Conservation (phyloP, 306 rosid genomes). For the Gillenia trifoliata region DNA sequence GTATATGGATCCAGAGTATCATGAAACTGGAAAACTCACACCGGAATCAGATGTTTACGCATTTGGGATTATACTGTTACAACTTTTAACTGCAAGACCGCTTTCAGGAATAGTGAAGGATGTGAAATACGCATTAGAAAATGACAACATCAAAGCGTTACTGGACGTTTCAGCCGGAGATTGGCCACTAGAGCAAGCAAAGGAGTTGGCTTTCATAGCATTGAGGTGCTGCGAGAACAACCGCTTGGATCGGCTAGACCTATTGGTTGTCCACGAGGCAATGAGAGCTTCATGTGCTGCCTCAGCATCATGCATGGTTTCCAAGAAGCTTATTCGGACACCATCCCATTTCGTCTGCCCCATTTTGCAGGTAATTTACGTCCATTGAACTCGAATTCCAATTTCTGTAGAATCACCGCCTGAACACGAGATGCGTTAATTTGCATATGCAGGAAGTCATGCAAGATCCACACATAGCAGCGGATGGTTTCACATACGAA, state of each 20-base stretch:
- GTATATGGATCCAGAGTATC: conserved; percentile 72
- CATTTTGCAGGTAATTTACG: conserved; percentile 71
- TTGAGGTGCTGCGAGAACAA: conserved; percentile 64
- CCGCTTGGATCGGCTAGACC: conserved; percentile 54
- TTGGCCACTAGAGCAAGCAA: conserved; percentile 71
- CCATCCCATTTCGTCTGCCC: conserved; percentile 97
- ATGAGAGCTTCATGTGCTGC: conserved; percentile 50
- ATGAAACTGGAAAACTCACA: conserved; percentile 50
- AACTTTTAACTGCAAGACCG: conserved; percentile 64
- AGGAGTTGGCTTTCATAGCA: conserved; percentile 63
- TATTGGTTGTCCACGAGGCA: conserved; percentile 66
- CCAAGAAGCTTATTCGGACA: conserved; percentile 56
- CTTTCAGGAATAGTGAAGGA: conserved; percentile 53
- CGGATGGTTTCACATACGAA: conserved; percentile 95
- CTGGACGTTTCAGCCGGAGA: conserved; percentile 89
- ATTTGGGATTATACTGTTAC: conserved; percentile 64
- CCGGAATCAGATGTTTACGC: conserved; percentile 85
- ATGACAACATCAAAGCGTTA: conserved; percentile 42
- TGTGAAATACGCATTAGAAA: conserved; percentile 64
- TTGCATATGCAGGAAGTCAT: conserved; percentile 71
- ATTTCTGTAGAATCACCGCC: background rate
- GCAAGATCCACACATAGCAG: conserved; percentile 88
- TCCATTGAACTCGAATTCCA: background rate
- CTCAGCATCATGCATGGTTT: conserved; percentile 31
- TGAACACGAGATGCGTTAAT: too few relatives aligned